These are phyloP conservation scores for Pisolithus microcarpus DNA, from an alignment of 768 basidiomycete species.

Conservation along the genomic window DNA sequence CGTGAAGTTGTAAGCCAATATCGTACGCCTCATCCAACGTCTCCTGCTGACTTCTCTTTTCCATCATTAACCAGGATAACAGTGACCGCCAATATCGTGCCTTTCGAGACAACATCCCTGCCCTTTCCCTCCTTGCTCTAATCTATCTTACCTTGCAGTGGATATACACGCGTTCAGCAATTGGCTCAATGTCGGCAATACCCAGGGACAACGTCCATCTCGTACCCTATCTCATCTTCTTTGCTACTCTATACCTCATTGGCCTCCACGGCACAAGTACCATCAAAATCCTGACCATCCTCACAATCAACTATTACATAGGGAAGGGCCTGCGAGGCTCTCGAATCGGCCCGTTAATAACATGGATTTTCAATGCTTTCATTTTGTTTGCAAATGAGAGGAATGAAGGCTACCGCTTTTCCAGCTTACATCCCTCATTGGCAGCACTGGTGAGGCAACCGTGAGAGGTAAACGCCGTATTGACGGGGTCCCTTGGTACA, in stretches of 20 bases:
- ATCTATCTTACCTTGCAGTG: constrained; percentile 53
- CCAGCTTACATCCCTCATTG: constrained; percentile 46
- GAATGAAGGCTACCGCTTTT: constrained; percentile 67
- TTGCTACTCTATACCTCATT: constrained; percentile 58
- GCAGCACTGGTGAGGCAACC: constrained; percentile 49
- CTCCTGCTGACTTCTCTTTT: not conserved
- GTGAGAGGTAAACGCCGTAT: not conserved
- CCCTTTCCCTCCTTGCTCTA: constrained; percentile 42
- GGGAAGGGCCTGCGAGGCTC: constrained; percentile 40
- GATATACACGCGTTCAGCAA: constrained; percentile 33
- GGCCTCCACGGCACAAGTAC: constrained; percentile 76
- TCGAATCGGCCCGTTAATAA: constrained; percentile 42
- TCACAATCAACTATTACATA: constrained; percentile 63
- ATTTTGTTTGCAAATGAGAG: constrained; percentile 75
- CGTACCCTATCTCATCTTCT: constrained; percentile 52
- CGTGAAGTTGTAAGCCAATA: constrained; percentile 59
- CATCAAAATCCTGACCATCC: constrained; percentile 69
- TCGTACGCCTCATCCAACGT: not conserved
- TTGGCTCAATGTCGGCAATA: constrained; percentile 18
- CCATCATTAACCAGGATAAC: constrained; percentile 59
- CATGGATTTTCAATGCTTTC: constrained; percentile 72
- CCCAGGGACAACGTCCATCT: constrained; percentile 29
- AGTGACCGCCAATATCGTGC: constrained; percentile 87
- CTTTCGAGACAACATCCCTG: constrained; percentile 74
- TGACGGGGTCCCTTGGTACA: constrained; percentile 22